Base-by-base conservation (phyloP, 1,139 yeast genomes). In the Scheffersomyces insectosa region DNA sequence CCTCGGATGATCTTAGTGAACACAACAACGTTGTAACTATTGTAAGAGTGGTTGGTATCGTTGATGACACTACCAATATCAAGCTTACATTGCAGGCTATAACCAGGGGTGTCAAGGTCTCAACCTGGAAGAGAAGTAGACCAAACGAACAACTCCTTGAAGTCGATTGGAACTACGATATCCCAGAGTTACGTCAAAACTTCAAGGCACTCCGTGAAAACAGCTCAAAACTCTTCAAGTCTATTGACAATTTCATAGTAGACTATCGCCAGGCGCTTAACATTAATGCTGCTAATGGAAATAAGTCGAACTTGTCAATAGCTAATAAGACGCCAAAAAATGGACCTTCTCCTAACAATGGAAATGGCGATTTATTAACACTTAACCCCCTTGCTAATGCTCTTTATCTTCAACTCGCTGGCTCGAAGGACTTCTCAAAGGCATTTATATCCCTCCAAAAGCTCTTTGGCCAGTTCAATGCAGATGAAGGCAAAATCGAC, bases 331-430 rank as follows among this genome's bases (percentile, higher is more conserved):
- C 27, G 25, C 37, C 45, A 10, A 33, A 43, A 23, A 13, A 23
- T 28, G 15, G 23, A 11, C 35, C 42, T 14, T 46, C 41, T 23
- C 37, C 37, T 7, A 27, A 32, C 33, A 33, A 35, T 15, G 33
- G 32, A 16, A 34, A 36, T 3, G 56, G 59, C 8, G 72, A 75
- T 45, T 63, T 83, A 12, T 59, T 82, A 31, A 68, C 80, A 1
- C 64, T 83, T 32, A 77, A 84, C 14, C 91, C 90, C 0, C 60
- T 84, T 42, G 83, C 88, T 0, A 79, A 78, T 50, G 74, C 84
- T 0, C 65, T 84, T n/a, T 78, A 70, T 51, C 59, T 79, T 36
- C 87, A 82, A 53, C 70, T 74, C 48, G 70, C 72, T 1, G 77
- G 77, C 1, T 68, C 78, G 16, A 72, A 69, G 45, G 79, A 75